These are phyloP conservation scores for Centella asiatica DNA, from an alignment of 129 eudicot species.

Conservation along the genomic window DNA sequence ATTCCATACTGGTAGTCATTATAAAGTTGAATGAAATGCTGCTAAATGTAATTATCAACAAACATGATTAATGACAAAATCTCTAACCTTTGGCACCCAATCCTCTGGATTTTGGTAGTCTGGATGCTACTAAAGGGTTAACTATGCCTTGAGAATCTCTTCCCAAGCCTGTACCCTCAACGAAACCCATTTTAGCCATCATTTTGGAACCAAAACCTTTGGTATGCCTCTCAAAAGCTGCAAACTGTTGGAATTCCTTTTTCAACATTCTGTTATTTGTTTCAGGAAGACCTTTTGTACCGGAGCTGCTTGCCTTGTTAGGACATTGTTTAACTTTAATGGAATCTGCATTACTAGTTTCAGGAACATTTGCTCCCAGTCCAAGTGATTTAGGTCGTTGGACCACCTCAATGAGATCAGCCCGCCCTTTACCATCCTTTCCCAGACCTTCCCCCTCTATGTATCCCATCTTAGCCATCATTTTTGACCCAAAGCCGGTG, in stretches of 20 bases:
- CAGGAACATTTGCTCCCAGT: constrained; percentile 61
- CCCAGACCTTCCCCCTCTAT: constrained; percentile 74
- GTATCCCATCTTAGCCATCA: constrained; percentile 95
- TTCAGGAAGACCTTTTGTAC: constrained; percentile 25
- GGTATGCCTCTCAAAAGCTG: constrained; percentile 78
- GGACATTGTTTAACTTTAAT: constrained; percentile 9
- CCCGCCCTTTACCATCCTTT: constrained; percentile 67
- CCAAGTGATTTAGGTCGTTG: constrained; percentile 91
- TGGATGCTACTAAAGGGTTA: constrained; percentile 58
- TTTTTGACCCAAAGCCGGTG: constrained; percentile 84
- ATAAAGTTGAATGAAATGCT: background rate
- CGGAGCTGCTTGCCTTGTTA: constrained; percentile 11
- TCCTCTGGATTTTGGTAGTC: constrained; percentile 78
- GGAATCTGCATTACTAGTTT: constrained; percentile 27
- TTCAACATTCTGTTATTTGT: constrained; percentile 15
- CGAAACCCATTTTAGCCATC: constrained; percentile 95
- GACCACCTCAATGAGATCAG: constrained; percentile 64
- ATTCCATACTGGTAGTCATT: no score
- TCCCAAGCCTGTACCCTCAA: constrained; percentile 79
- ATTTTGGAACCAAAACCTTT: constrained; percentile 88
- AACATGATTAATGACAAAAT: background rate
- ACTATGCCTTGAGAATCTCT: constrained; percentile 76
- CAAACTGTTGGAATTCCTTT: constrained; percentile 24
- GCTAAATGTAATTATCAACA: background rate
- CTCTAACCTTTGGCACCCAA: constrained; percentile 58